Evolutionary conservation across 345 rosid species (phyloP), one percentile per base, ranked within the genome.

Genomic region (Eucalyptus tenuipes): DNA sequence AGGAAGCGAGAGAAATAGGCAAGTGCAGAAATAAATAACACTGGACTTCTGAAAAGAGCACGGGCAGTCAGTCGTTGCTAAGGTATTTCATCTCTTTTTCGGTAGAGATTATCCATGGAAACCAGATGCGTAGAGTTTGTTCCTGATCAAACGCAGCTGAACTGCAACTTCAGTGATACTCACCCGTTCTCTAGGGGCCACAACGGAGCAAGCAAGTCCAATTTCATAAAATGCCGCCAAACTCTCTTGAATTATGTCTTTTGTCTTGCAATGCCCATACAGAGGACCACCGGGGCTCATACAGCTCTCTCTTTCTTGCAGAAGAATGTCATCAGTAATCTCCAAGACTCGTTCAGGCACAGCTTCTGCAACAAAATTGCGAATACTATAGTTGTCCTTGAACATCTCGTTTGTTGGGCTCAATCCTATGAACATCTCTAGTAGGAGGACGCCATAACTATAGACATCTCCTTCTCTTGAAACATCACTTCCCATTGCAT

Each of bases 381-480:
- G 91, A 24, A 91, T 89, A 82, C 24, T 89, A 7, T 89, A 49
- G 17, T 88, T 57, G 7, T 91, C 94, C 12, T 52, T 55, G 85
- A 90, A 91, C 88, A 53, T 68, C 4, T 86, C 82, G 13, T 89
- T 85, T 1, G 91, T 91, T 17, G 92, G 91, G 61, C 88, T 64
- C 87, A 88, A 89, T 47, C 92, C 89, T 5, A 90, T 87, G 49
- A 93, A 82, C 88, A 90, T 87, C 89, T 92, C 91, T 9, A 90
- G 27, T 75, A 91, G 64, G 7, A 92, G 86, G 13, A 92, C 88
- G 3, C 92, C 91, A 59, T 82, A 92, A 47, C 92, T 90, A 27
- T 89, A 88, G 48, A 93, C 87, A 75, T 93, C 91, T 4, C 93
- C 92, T 1, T 48, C 7, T 3, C 88, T 88, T 20, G 92, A 89